Evolutionary conservation across 2,329 filamentous ascomycete species (phyloP).

Genomic region (Colletotrichum musicola): DNA sequence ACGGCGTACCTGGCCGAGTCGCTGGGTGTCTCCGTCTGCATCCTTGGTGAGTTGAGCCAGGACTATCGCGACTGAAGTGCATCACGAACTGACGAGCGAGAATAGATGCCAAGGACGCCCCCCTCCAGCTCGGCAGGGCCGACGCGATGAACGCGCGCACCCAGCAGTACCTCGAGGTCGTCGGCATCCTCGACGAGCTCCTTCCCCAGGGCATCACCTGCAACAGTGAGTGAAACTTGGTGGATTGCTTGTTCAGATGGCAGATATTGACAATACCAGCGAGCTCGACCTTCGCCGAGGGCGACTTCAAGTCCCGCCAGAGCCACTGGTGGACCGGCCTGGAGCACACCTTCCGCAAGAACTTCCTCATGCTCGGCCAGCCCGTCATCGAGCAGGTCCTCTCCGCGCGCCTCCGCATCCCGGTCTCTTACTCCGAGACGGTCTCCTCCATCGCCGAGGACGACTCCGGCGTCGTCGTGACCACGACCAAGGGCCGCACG

Average conservation of each 20-base stretch:
- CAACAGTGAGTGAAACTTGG: slow-evolving; percentile 55
- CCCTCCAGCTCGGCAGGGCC: slow-evolving; percentile 58
- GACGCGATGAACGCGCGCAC: slow-evolving; percentile 63
- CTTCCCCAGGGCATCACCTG: slow-evolving; percentile 59
- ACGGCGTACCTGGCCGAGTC: slow-evolving; percentile 57
- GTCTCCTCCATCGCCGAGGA: slow-evolving; percentile 49
- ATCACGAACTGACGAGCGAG: not conserved
- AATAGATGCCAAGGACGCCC: slow-evolving; percentile 53
- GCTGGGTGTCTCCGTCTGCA: slow-evolving; percentile 55
- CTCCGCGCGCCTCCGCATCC: slow-evolving; percentile 47
- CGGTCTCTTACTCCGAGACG: slow-evolving; percentile 53
- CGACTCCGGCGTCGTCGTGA: slow-evolving; percentile 42
- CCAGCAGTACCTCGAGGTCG: slow-evolving; percentile 61
- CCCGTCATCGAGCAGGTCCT: slow-evolving; percentile 58
- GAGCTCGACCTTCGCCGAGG: slow-evolving; percentile 60
- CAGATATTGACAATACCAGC: too few species aligned
- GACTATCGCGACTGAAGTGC: not conserved
- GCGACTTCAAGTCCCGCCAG: slow-evolving; percentile 61
- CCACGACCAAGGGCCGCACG: slow-evolving; percentile 48
- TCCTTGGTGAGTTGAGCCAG: slow-evolving; percentile 49
- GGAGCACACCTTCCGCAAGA: slow-evolving; percentile 58
- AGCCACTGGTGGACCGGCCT: slow-evolving; percentile 62
- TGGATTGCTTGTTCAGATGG: too few species aligned
- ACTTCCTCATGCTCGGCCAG: slow-evolving; percentile 65
- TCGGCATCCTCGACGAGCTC: slow-evolving; percentile 56